Conservation (phyloP, 2,329 filamentous ascomycete species). For the Coleophoma crateriformis region DNA sequence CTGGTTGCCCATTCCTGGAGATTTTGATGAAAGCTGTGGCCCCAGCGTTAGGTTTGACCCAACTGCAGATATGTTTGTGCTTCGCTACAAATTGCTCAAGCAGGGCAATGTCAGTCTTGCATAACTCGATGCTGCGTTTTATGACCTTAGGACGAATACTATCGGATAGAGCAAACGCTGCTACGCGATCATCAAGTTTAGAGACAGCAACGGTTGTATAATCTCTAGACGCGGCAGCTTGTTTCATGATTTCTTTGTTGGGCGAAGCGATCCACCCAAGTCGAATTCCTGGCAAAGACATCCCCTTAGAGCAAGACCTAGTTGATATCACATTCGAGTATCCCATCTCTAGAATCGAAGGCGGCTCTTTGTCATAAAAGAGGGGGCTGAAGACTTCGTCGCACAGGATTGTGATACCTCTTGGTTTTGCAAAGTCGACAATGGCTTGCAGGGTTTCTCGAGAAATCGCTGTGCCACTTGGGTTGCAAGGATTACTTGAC, state of each 20-base stretch:
- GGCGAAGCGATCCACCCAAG: slow-evolving; percentile 77
- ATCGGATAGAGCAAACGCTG: slow-evolving; percentile 65
- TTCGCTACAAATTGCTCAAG: slow-evolving; percentile 63
- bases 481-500: slow-evolving; percentile 70
- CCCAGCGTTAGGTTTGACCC: slow-evolving; percentile 70
- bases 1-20: slow-evolving; percentile 46
- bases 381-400: slow-evolving; percentile 84
- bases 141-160: slow-evolving; percentile 58
- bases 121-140: slow-evolving; percentile 58
- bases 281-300: slow-evolving; percentile 74
- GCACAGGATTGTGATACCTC: slow-evolving; percentile 61
- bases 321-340: slow-evolving; percentile 69
- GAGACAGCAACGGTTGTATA: slow-evolving; percentile 86
- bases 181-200: slow-evolving; percentile 75
- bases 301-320: slow-evolving; percentile 84
- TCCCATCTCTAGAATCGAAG: slow-evolving; percentile 65
- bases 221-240: slow-evolving; percentile 61
- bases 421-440: slow-evolving; percentile 55
- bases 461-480: slow-evolving; percentile 67
- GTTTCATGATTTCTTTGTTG: slow-evolving; percentile 54
- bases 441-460: slow-evolving; percentile 54
- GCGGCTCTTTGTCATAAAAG: slow-evolving; percentile 62
- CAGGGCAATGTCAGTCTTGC: slow-evolving; percentile 59
- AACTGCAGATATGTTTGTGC: slow-evolving; percentile 58
- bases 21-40: slow-evolving; percentile 77